phyloP scores from a whole-genome alignment of 805 yeast genomes.

The Starmera pachycereana region DNA sequence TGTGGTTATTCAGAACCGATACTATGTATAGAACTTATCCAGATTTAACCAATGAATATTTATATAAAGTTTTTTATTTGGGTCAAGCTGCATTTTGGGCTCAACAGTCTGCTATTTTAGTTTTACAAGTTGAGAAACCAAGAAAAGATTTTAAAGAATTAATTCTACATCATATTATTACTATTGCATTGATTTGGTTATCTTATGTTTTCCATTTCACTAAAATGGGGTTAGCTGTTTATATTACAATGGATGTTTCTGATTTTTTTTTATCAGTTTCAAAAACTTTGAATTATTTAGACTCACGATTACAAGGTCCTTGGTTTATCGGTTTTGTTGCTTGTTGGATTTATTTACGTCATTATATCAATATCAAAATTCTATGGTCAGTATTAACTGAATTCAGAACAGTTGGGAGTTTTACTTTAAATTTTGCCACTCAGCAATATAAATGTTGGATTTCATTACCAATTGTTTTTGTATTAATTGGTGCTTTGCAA shows the following conservation, averaged over 20 bases:
- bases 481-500: conserved; percentile 70
- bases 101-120: conserved; percentile 81
- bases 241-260: conserved; percentile 92
- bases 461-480: conserved; percentile 82
- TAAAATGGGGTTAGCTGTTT: conserved; percentile 87
- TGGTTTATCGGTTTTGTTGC: conserved; percentile 58
- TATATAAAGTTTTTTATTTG: conserved; percentile 74
- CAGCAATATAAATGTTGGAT: conserved; percentile 97
- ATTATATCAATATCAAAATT: conserved; percentile 69
- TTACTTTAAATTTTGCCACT: conserved; percentile 69
- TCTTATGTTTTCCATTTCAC: conserved; percentile 94
- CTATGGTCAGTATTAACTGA: conserved; percentile 82
- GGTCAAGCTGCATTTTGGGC: conserved; percentile 97
- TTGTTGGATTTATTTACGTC: conserved; percentile 86
- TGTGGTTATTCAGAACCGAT: conserved; percentile 85
- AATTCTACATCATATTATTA: conserved; percentile 86
- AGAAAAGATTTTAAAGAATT: conserved; percentile 89
- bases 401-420: conserved; percentile 78
- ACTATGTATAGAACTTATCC: conserved; percentile 79
- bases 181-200: conserved; percentile 75
- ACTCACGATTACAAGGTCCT: conserved; percentile 51
- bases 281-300: conserved; percentile 79
- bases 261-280: conserved; percentile 82
- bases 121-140: conserved; percentile 85
- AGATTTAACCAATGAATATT: conserved; percentile 59